Evolutionary conservation across 2,329 filamentous ascomycete species (phyloP), one percentile per base, ranked within the genome.

Genomic region (Plenodomus biglobosus): DNA sequence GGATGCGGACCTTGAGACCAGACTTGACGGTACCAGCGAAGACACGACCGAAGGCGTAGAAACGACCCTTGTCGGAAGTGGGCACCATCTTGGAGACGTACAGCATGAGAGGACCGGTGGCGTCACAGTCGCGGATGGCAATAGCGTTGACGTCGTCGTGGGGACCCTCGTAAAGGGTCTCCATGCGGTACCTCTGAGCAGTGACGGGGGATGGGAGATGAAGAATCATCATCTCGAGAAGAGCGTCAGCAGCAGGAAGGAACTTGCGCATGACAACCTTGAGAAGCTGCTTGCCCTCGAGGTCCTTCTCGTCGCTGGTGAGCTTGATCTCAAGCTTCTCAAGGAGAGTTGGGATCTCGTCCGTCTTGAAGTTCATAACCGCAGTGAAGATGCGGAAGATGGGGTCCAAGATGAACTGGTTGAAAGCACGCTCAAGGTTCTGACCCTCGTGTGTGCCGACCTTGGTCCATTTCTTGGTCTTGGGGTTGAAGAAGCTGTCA

Each of bases 11-110:
- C 88, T 97, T 97, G 71, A 97, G 83, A 82, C 94, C 94, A 66
- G 94, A 97, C 73, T 84, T 84, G 82, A 96, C 94, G 75, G 92
- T 97, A 88, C 94, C 94, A 68, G 94, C 83, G 85, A 97, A 99
- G 80, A 99, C 94, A 95, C 94, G 94, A 81, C 94, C 94, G 82
- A 99, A 99, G 77, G 94, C 94, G 82, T 96, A 99, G 90, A 99
- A 99, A 81, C 94, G 92, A 79, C 94, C 94, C 88, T 96, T 97
- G 75, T 99, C 94, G 70, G 91, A 95, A 68, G 94, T 99, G 72
- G 94, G 94, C 73, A 99, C 94, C 94, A 99, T 99, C 90, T 99
- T 99, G 78, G 94, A 99, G 77, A 99, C 92, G 88, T 99, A 99
- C 67, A 97, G 84, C 94, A 99, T 99, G 79, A 99, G 94, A 71